Evolutionary conservation across 345 rosid genomes (phyloP), one percentile per base, ranked within the genome.

Genomic region (Corchorus capsularis): DNA sequence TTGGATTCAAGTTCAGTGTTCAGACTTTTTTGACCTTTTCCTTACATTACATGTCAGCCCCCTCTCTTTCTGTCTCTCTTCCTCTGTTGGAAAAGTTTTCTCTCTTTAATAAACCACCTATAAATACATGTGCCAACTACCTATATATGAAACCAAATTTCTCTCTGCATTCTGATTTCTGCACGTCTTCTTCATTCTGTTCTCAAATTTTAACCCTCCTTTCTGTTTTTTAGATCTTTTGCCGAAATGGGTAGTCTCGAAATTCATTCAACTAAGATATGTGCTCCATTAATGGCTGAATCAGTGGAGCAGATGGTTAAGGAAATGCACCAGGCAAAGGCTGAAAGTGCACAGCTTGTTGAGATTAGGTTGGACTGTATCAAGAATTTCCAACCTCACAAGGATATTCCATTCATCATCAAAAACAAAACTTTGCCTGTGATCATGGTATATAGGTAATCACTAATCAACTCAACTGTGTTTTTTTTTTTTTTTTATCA

Each of bases 341-440:
- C 80, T 45, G 81, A 85, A 69, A 89, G 92, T 57, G 92, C 91
- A 11, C 86, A 86, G 39, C 63, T 83, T 8, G 89, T 81, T 41
- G 91, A 88, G 87, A 66, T 88, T 19, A 81, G 92, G 70, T 63
- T 90, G 84, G 94, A 87, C 45, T 74, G 27, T 37, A 71, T 90
- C 20, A 65, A 81, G 43, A 60, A 81, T 76, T 87, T 86, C 39
- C 84, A 77, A 72, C 84, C 87, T 62, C 62, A 45, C 22, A 81
- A 75, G n/a, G 83, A 88, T 63, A 87, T 90, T 17, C 74, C 78
- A 74, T 61, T 52, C 77, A 82, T 90, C 81, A 84, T 88, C 55
- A 61, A 49, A 53, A 77, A 78, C 13, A 85, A 81, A 79, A 82
- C 88, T 8, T 75, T 88, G 80, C 94, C 92, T 5, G 82, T 86